Base-by-base conservation (phyloP, 1,284 basidiomycete species). In the Wolfiporia cocos region DNA sequence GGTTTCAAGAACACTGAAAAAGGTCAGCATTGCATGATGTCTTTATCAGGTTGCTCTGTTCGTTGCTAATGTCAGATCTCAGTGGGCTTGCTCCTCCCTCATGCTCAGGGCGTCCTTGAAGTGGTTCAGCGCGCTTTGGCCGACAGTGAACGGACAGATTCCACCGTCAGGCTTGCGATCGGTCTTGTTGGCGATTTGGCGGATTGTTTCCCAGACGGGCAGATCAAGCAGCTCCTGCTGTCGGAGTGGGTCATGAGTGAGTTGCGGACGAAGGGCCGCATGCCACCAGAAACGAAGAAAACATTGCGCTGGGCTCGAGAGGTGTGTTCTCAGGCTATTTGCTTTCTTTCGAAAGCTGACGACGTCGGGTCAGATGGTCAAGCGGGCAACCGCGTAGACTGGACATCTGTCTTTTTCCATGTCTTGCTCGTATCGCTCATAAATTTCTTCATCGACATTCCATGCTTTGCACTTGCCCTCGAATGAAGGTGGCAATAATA, bases 101-200 rank as follows among this genome's bases (percentile, higher is more conserved):
- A 94, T 58, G 78, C 87, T 2, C 73, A 74, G 22, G 73, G 73
- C 36, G 90, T 98, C 49, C 74, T 98, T 49, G 81, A 83, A 43
- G 82, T 99, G 54, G 71, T 95, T 30, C 84, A 86, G 50, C 76
- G 84, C 33, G 88, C 86, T 54, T 71, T 94, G 34, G 69, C 71
- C 9, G 93, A 98, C 53, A 87, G 91, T 35, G 90, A 94, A 51
- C 77, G 86, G 41, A 81, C 87, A 3, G 95, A 98, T 53, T 63
- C 78, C 1, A 73, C 92, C 39, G 73, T 88, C 54, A 82, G 85
- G 52, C 68, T 53, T 17, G 51, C 45, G n/a, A 37, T 57, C 15
- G 59, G 61, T 30, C 47, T 91, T 24, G 70, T 99, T 43, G 96
- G 96, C 46, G 95, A 99, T 59, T 72, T 99, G 34, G 94, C 92